Evolutionary conservation across 129 eudicot genomes (phyloP), one percentile per base, ranked within the genome.

Genomic region (Chrysanthemum lavandulifolium): DNA sequence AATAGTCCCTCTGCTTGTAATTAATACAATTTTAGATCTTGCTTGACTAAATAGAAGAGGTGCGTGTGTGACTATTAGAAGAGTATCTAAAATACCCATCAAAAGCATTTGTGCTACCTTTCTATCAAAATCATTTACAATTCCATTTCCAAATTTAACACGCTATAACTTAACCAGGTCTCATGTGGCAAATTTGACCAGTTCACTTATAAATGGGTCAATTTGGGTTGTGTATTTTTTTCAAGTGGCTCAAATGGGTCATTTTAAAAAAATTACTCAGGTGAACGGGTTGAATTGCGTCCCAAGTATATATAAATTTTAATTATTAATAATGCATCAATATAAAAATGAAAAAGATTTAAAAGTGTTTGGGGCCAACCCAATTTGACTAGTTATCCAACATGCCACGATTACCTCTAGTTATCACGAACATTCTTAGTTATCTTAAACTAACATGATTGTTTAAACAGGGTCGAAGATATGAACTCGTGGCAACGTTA

Each of bases 401-500:
- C 27, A 4, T 53, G 57, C 52, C 27, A 15, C 10, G 47, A 40
- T 40, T 40, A 40, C 10, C 10, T 40, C 47, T 40, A 40, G 47
- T 40, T 7, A 40, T 40, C 10, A 18, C 27, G 49, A 14, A 52
- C 25, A 8, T 69, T 56, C 13, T 10, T 36, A 36, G 21, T 51
- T 59, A 40, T 48, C 25, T 65, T 4, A 65, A 11, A 23, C 14
- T 13, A 43, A 68, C 25, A 58, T 68, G 58, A 69, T 61, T 1
- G 18, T 59, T 25, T 31, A 33, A 40, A 53, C 86, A 91, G 97
- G 88, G 90, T 75, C 75, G 84, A 55, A 88, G 47, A 19, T 91
- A 88, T 58, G 95, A 86, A 82, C 95, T 91, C 19, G 97, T 91
- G 33, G 97, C 89, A 27, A 85, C 95, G 3, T 78, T 91, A 56